Evolutionary conservation across 2,329 filamentous ascomycete species (phyloP).

Genomic region (Penicillium psychrosexuale): DNA sequence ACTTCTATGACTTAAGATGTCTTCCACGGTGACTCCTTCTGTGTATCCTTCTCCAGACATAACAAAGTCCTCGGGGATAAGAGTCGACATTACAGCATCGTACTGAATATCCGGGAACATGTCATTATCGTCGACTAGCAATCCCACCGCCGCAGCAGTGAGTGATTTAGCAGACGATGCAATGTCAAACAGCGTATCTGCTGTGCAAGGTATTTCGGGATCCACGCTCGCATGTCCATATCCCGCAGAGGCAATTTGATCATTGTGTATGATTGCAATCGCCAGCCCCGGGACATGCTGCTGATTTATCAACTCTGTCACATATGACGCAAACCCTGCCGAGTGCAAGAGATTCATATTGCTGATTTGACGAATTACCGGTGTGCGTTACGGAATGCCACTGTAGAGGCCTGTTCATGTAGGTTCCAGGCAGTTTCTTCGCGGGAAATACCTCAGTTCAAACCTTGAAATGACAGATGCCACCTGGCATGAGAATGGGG

Average conservation of each 20-base stretch:
- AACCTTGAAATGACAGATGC: neutral
- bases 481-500: neutral
- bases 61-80: conserved; percentile 55
- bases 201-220: conserved; percentile 11
- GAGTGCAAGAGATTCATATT: neutral
- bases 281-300: neutral
- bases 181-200: conserved; percentile 26
- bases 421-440: neutral
- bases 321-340: neutral
- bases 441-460: neutral
- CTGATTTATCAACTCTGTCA: neutral
- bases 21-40: conserved; percentile 51
- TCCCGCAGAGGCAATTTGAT: neutral
- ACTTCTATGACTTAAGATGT: conserved; percentile 53
- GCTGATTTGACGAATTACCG: neutral
- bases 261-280: conserved; percentile 18
- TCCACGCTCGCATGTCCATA: too few relatives aligned
- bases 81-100: conserved; percentile 22
- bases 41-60: conserved; percentile 27
- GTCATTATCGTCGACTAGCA: conserved; percentile 34
- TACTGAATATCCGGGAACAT: neutral
- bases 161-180: conserved; percentile 26
- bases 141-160: conserved; percentile 25
- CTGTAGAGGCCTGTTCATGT: neutral
- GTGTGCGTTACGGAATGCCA: neutral